These are phyloP conservation scores for Persicaria maculosa DNA, from an alignment of 148 eudicot genomes.

Conservation along the genomic window DNA sequence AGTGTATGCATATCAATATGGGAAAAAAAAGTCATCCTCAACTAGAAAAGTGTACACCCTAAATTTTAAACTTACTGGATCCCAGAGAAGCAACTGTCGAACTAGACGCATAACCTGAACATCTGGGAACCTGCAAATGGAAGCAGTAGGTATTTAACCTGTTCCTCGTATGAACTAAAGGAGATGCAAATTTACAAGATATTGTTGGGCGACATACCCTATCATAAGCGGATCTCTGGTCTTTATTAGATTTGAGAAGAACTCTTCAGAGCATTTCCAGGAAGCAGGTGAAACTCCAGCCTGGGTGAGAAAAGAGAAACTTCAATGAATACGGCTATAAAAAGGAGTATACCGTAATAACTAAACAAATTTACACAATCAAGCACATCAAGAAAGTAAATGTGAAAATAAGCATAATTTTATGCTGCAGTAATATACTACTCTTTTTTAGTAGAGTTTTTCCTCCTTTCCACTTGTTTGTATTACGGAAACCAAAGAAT, in stretches of 20 bases:
- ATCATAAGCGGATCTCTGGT: constrained; percentile 82
- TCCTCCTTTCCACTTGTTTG: too few relatives aligned
- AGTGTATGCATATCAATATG: background rate
- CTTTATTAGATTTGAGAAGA: constrained; percentile 73
- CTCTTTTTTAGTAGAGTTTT: too few relatives aligned
- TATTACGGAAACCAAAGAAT: too few relatives aligned
- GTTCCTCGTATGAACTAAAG: background rate
- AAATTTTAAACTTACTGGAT: constrained; percentile 57
- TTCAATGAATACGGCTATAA: background rate
- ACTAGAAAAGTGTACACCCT: background rate
- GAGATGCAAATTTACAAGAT: background rate
- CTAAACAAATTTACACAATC: background rate
- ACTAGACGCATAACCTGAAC: constrained; percentile 87
- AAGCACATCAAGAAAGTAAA: background rate
- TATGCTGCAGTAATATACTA: background rate
- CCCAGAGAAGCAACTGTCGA: constrained; percentile 81
- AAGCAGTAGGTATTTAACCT: background rate
- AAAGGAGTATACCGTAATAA: background rate
- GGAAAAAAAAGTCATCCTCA: background rate
- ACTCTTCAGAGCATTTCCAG: constrained; percentile 98
- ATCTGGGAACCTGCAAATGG: constrained; percentile 73
- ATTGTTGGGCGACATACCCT: constrained; percentile 49
- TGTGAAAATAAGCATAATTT: background rate
- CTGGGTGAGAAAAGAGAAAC: constrained; percentile 20
- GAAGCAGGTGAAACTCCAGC: constrained; percentile 68